phyloP scores from a whole-genome alignment of 2,329 filamentous ascomycete species.

The Dactylella cylindrospora region DNA sequence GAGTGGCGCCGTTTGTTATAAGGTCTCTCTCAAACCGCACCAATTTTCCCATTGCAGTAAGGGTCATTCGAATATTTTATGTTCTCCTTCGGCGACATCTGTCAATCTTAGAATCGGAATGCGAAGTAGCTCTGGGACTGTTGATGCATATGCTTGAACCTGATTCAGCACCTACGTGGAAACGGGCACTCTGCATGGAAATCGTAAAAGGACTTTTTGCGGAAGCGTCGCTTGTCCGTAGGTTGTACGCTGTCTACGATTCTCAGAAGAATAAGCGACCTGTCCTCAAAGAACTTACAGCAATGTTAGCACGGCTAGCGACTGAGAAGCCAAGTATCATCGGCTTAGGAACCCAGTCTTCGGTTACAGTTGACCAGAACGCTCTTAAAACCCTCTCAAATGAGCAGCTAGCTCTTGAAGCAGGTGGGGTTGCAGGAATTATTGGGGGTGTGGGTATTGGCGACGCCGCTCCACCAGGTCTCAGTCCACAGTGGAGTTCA shows the following conservation, averaged over 20 bases:
- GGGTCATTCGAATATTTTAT: conserved; percentile 79
- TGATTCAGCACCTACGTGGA: conserved; percentile 77
- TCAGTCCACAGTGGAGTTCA: conserved; percentile 88
- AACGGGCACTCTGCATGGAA: conserved; percentile 85
- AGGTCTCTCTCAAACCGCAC: conserved; percentile 74
- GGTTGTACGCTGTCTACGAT: conserved; percentile 80
- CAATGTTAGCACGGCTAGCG: conserved; percentile 85
- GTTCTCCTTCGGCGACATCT: conserved; percentile 78
- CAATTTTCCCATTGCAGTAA: conserved; percentile 77
- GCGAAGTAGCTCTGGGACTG: conserved; percentile 76
- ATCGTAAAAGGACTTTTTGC: conserved; percentile 82
- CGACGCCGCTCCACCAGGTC: conserved; percentile 68
- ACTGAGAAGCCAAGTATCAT: conserved; percentile 88
- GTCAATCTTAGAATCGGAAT: conserved; percentile 71
- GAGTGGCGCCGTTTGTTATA: conserved; percentile 81
- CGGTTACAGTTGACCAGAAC: conserved; percentile 68
- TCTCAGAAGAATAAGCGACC: conserved; percentile 69
- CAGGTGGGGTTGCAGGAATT: conserved; percentile 81
- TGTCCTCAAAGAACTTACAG: conserved; percentile 78
- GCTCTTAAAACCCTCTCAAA: conserved; percentile 62
- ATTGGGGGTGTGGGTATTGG: conserved; percentile 72
- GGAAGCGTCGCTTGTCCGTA: conserved; percentile 73
- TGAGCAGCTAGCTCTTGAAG: conserved; percentile 86
- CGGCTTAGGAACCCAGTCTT: conserved; percentile 84
- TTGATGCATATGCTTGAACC: conserved; percentile 86